Base-by-base conservation (phyloP, 2,329 filamentous ascomycete genomes). In the Septoria linicola region DNA sequence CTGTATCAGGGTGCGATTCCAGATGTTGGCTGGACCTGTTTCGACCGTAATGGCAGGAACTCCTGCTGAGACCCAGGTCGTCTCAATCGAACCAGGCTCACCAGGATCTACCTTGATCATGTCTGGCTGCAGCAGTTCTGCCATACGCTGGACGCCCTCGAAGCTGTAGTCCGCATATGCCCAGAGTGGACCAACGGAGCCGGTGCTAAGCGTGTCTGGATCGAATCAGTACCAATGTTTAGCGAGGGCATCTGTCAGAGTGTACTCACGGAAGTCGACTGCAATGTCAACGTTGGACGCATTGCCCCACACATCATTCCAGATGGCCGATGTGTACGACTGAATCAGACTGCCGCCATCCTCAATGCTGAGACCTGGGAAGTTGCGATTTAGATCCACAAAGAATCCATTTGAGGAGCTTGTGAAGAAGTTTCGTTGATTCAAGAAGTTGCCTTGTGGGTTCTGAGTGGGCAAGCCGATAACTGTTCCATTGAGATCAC, bases 351-450 rank as follows among this genome's bases (percentile, higher is more conserved):
- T 53, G 17, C 59, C 58, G 8, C 60, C 60, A 4, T 58, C 53
- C n/a, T 41, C 51, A 21, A 61, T 42, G 23, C 51, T 62, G 6
- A 53, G 75, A 66, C 80, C 83, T 63, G 84, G 84, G 63, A 89
- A 81, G 63, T 88, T 72, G 66, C 82, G 82, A 72, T 72, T 72
- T 2, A 71, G 61, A 47, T 72, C 70, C 3, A 85, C 85, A 62
- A 87, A 68, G 61, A 85, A 72, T 57, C 72, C 73, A 73, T 75
- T 62, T 25, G 51, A 53, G 37, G 58, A 60, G 44, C 55, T 54
- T 10, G 68, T 68, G 56, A 65, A 71, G 60, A 68, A 70, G 55
- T 71, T 70, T 14, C 68, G 62, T 51, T 71, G 68, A 50, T 70
- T 71, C 19, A 71, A 49, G 36, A 70, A 70, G 49, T 70, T 72